Conservation (phyloP, 805 yeast genomes). For the Yarrowia bubula region DNA sequence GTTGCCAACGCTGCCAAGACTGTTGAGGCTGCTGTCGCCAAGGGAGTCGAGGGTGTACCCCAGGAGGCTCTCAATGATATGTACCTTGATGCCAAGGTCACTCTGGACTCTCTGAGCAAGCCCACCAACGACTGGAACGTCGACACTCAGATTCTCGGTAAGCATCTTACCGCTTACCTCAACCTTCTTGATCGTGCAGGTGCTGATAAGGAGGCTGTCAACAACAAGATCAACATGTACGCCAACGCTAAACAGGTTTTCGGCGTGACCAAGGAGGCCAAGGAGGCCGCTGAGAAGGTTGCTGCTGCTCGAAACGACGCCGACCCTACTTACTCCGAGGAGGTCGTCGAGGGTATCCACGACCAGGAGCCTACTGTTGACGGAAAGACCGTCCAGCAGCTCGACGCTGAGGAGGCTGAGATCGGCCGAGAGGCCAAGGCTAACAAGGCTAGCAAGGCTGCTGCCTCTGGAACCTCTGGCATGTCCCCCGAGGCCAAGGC, state of each 20-base stretch:
- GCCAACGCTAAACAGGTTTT: background rate
- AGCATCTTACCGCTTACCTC: constrained; percentile 8
- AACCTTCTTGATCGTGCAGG: background rate
- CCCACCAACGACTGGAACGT: constrained; percentile 23
- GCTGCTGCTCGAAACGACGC: background rate
- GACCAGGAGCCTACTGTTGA: constrained; percentile 7
- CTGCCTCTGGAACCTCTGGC: background rate
- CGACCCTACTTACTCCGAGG: constrained; percentile 6
- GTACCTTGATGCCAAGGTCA: constrained; percentile 22
- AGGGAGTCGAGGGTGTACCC: background rate
- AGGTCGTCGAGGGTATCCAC: background rate
- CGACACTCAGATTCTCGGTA: constrained; percentile 20
- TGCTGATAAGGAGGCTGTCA: constrained; percentile 1
- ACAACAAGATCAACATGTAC: constrained; percentile 7
- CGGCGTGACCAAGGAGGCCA: background rate
- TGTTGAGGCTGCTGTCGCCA: background rate
- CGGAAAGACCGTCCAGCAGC: constrained; percentile 6
- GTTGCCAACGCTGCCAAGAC: constrained; percentile 1
- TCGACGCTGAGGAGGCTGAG: background rate
- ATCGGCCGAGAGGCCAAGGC: background rate
- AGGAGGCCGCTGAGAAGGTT: constrained; percentile 12
- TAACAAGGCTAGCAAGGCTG: background rate
- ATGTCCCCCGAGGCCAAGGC: background rate
- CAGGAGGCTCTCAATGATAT: constrained; percentile 4
- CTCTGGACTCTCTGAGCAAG: background rate